Percentiles rank a stretch among this genome's conserved stretches.
Conservation (phyloP, 2,329 filamentous ascomycete species). For the Emericellopsis cladophorae region DNA sequence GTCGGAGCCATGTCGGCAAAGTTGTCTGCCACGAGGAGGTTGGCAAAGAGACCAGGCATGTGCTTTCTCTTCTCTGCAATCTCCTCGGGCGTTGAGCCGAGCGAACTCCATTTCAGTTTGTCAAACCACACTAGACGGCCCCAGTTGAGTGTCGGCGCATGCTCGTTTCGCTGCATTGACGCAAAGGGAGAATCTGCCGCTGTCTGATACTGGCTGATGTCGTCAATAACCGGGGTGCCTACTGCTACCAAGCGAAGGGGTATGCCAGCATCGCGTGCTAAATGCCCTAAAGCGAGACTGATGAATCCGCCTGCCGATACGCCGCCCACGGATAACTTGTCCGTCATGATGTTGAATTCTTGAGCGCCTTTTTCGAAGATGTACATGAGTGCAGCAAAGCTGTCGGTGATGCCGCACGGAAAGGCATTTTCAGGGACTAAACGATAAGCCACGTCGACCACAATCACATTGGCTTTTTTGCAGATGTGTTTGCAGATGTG, state of each 20-base stretch:
- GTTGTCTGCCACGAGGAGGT: constrained; percentile 20
- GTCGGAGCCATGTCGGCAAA: constrained; percentile 21
- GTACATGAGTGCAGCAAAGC: constrained; percentile 29
- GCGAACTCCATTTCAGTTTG: constrained; percentile 16
- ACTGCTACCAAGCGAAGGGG: constrained; percentile 22
- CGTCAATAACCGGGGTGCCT: constrained; percentile 26
- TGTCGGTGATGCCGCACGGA: constrained; percentile 34
- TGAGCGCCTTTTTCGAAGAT: constrained; percentile 18
- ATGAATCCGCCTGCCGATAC: constrained; percentile 30
- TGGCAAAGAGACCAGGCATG: constrained; percentile 12
- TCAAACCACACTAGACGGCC: constrained; percentile 26
- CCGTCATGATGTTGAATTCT: constrained; percentile 22
- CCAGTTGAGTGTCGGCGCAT: constrained; percentile 30
- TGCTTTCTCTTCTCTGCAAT: constrained; percentile 2
- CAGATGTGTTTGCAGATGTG: constrained; percentile 35
- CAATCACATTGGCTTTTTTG: constrained; percentile 25
- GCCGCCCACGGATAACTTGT: constrained; percentile 28
- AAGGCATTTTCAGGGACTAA: constrained; percentile 35
- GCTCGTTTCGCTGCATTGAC: constrained; percentile 26
- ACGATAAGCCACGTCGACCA: constrained; percentile 39
- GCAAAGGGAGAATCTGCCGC: constrained; percentile 23
- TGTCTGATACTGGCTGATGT: constrained; percentile 21
- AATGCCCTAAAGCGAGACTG: constrained; percentile 22
- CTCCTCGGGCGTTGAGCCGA: constrained; percentile 4
- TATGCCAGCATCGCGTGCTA: constrained; percentile 24